Evolutionary conservation across 2,329 filamentous ascomycete genomes (phyloP).

Genomic region (Calonectria crousiana): DNA sequence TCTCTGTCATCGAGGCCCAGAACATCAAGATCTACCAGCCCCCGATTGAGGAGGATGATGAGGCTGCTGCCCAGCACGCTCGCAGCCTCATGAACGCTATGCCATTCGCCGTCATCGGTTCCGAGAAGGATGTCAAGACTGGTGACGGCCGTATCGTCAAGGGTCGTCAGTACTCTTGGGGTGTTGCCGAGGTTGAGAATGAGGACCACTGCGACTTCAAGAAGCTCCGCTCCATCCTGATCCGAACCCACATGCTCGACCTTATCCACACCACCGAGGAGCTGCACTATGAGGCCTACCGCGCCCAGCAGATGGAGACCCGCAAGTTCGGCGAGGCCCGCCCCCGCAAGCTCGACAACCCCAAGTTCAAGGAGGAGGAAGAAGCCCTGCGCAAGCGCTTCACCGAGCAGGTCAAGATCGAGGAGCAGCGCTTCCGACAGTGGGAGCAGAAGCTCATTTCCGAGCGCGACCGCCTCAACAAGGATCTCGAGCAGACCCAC

Average conservation of each 20-base stretch:
- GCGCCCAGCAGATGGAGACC: constrained; percentile 99
- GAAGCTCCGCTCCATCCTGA: constrained; percentile 98
- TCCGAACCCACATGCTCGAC: constrained; percentile 99
- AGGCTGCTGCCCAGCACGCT: constrained; percentile 94
- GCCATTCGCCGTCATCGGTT: constrained; percentile 98
- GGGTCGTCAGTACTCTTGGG: constrained; percentile 99
- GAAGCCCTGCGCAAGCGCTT: constrained; percentile 98
- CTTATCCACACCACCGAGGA: constrained; percentile 99
- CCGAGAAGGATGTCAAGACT: constrained; percentile 99
- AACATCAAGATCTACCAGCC: constrained; percentile 99
- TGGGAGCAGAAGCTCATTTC: constrained; percentile 99
- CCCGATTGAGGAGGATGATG: constrained; percentile 97
- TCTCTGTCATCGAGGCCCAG: constrained; percentile 95
- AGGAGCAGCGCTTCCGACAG: constrained; percentile 98
- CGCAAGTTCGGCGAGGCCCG: constrained; percentile 98
- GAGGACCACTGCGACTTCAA: constrained; percentile 99
- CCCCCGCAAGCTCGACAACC: constrained; percentile 98
- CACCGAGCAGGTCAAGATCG: constrained; percentile 99
- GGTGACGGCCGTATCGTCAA: constrained; percentile 96
- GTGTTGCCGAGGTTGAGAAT: constrained; percentile 99
- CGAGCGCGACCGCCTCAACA: constrained; percentile 98
- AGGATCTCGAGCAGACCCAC: constrained; percentile 98
- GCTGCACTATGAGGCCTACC: constrained; percentile 99
- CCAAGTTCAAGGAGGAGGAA: constrained; percentile 99
- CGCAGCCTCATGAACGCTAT: constrained; percentile 95